Percentiles rank a stretch among this genome's conserved stretches.
Conservation (phyloP, 441 rosid genomes). For the Erysimum cheiri region DNA sequence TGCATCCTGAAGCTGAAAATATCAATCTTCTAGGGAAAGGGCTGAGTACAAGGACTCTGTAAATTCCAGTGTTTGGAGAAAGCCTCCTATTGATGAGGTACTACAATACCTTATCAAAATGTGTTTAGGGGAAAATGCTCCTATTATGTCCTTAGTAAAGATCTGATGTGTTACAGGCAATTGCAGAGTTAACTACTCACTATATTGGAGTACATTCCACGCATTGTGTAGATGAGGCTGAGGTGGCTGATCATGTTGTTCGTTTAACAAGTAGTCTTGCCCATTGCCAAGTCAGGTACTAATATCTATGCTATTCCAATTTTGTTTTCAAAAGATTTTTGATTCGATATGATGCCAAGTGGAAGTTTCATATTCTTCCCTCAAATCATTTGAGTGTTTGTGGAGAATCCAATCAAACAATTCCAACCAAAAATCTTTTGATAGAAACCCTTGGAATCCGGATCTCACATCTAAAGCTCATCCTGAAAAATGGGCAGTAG, state of each 20-base stretch:
- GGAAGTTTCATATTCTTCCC: not conserved
- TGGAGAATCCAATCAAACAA: constrained; percentile 19
- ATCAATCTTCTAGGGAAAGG: constrained; percentile 64
- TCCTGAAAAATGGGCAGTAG: not conserved
- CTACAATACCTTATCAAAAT: constrained; percentile 4
- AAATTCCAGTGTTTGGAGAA: constrained; percentile 52
- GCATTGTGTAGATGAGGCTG: constrained; percentile 94
- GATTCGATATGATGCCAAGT: not conserved
- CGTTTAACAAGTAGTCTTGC: constrained; percentile 88
- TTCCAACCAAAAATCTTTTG: not conserved
- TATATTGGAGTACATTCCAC: constrained; percentile 72
- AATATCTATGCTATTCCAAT: not conserved
- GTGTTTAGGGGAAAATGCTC: not conserved
- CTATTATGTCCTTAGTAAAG: constrained; percentile 2
- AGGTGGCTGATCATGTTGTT: constrained; percentile 85
- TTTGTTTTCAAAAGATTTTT: not conserved
- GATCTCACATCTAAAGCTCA: constrained; percentile 5
- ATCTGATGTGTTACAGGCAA: constrained; percentile 51
- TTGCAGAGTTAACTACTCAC: constrained; percentile 80
- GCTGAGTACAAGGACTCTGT: constrained; percentile 73
- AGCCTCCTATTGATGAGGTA: constrained; percentile 94
- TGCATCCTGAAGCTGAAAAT: constrained; percentile 13
- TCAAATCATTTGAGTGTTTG: not conserved
- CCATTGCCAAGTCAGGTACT: constrained; percentile 80
- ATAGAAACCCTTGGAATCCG: not conserved